Conservation (phyloP, 345 rosid genomes). For the Combretum micranthum region DNA sequence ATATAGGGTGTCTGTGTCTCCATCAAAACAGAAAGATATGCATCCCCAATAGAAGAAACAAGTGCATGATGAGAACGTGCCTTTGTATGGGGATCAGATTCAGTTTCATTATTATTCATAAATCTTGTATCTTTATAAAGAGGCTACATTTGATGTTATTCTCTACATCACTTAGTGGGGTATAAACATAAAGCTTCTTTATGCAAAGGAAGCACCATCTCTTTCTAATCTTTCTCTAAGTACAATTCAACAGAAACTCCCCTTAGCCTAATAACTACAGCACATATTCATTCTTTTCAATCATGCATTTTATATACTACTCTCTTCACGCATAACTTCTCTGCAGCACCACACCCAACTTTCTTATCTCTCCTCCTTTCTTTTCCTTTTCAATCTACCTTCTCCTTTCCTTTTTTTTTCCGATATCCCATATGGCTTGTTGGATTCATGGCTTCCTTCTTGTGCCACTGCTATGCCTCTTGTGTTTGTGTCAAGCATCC, state of each 20-base stretch:
- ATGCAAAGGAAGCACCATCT: slow-evolving; percentile 42
- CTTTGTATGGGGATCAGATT: slow-evolving; percentile 8
- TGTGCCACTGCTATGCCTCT: no score
- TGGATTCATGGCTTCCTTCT: no score
- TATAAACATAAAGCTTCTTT: slow-evolving; percentile 64
- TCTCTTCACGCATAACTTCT: slow-evolving; percentile 22
- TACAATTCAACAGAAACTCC: slow-evolving; percentile 17
- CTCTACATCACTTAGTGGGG: slow-evolving; percentile 43
- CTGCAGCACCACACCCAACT: slow-evolving; percentile 26
- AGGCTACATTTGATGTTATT: slow-evolving; percentile 21
- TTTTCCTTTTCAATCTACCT: slow-evolving; percentile 21
- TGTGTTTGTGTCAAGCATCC: slow-evolving; percentile 5
- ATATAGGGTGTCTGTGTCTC: no score
- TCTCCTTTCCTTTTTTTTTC: slow-evolving; percentile 21
- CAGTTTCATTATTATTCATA: slow-evolving; percentile 11
- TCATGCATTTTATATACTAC: slow-evolving; percentile 38
- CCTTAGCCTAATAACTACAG: slow-evolving; percentile 23
- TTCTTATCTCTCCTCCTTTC: slow-evolving; percentile 17
- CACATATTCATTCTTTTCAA: slow-evolving; percentile 25
- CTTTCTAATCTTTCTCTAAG: slow-evolving; percentile 15
- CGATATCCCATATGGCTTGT: slow-evolving; percentile 5
- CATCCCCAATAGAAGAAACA: no score
- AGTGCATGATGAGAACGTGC: no score
- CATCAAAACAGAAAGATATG: no score
- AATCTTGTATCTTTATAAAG: slow-evolving; percentile 17